These are phyloP conservation scores for Mycena olivaceomarginata DNA, from an alignment of 768 basidiomycete genomes.

Conservation along the genomic window DNA sequence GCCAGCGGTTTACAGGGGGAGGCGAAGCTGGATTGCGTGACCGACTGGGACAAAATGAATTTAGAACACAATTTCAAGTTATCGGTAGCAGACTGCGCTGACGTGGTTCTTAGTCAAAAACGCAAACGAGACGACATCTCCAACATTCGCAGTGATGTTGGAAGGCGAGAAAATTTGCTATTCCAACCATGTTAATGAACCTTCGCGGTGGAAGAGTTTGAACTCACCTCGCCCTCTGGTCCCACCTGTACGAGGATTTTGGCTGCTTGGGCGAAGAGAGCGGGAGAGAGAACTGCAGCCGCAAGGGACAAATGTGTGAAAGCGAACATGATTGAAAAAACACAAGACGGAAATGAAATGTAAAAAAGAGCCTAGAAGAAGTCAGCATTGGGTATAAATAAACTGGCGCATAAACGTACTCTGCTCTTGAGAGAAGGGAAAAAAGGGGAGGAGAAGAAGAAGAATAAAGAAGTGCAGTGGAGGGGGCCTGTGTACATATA, in stretches of 20 bases:
- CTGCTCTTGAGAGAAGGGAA: constrained; percentile 55
- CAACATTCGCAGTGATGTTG: constrained; percentile 57
- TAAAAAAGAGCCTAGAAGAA: constrained; percentile 47
- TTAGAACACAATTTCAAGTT: too few relatives aligned
- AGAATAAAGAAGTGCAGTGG: constrained; percentile 1
- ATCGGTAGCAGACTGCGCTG: constrained; percentile 36
- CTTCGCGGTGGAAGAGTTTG: constrained; percentile 51
- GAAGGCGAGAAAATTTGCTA: constrained; percentile 9
- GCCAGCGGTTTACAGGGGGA: constrained; percentile 44
- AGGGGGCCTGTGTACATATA: constrained; percentile 10
- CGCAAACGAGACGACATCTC: constrained; percentile 68
- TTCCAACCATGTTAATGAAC: constrained; percentile 9
- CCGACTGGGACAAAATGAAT: constrained; percentile 50
- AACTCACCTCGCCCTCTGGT: constrained; percentile 30
- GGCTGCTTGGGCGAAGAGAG: constrained; percentile 50
- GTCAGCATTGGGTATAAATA: constrained; percentile 27
- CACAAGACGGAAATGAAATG: constrained; percentile 28
- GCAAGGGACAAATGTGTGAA: background rate
- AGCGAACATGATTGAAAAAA: constrained; percentile 33
- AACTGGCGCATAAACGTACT: constrained; percentile 47
- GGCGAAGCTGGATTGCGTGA: constrained; percentile 64
- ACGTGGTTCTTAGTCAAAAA: constrained; percentile 66
- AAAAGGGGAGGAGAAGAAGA: constrained; percentile 12
- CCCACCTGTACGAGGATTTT: constrained; percentile 59
- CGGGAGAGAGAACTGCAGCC: constrained; percentile 50